A percentile compares a stretch with the other conserved stretches of the same genome.
These are phyloP conservation scores for Cardamine chenopodiifolia DNA, from an alignment of 345 rosid species.

Conservation along the genomic window DNA sequence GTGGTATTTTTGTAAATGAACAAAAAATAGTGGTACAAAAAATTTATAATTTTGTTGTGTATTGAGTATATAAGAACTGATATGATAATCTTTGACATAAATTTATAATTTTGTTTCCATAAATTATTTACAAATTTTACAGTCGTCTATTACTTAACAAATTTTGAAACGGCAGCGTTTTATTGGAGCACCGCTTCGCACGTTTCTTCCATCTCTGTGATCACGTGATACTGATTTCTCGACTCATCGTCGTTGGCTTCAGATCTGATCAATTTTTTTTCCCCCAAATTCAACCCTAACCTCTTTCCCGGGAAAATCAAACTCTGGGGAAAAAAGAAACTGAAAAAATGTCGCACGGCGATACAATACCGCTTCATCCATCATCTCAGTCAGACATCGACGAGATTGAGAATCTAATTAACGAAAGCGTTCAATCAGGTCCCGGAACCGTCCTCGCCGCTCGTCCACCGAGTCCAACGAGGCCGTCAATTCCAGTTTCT, in stretches of 20 bases:
- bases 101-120: no score
- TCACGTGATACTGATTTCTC: constrained; percentile 1
- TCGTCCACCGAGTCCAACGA: constrained; percentile 74
- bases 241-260: not conserved
- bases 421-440: constrained; percentile 63
- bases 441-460: constrained; percentile 79
- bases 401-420: constrained; percentile 90
- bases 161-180: not conserved
- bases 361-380: constrained; percentile 72
- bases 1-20: no score
- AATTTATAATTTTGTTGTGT: no score
- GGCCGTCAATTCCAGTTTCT: constrained; percentile 74
- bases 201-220: not conserved
- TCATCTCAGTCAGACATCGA: constrained; percentile 95
- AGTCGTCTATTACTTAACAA: no score
- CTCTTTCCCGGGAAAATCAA: constrained; percentile 30
- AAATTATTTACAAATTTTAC: no score
- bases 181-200: not conserved
- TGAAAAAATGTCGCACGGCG: constrained; percentile 65
- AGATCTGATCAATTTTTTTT: constrained; percentile 14
- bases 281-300: not conserved
- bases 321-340: not conserved
- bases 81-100: no score
- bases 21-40: no score
- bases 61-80: no score